Base-by-base conservation (phyloP, 495 filamentous ascomycete species). In the Lasiosphaeria hispida region DNA sequence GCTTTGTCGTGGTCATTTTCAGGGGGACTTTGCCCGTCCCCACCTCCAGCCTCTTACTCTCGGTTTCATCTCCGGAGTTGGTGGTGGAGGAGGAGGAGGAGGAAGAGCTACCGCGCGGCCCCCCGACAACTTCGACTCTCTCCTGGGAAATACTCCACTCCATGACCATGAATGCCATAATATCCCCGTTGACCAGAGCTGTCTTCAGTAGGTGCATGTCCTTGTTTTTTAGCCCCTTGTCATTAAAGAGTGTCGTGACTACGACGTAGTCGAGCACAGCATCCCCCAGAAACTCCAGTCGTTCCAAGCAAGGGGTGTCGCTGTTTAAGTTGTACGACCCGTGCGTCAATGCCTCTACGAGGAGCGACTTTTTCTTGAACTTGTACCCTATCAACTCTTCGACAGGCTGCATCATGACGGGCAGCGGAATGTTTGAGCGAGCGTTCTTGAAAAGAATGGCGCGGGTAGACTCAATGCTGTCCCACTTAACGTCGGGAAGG, bases 271-370 rank as follows among this genome's bases (percentile, higher is more conserved):
- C 94, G 0, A 98, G 83, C 10, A 96, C 74, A 0, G 91, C 81
- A 64, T 98, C 94, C 7, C 94, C 94, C 0, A 97, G 78, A 69
- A 91, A 97, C 68, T 98, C 94, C 11, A 97, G 80, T 0, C 92
- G 85, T 61, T 97, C 88, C 68, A 95, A 90, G 7, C 87, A 92
- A 36, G 83, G 75, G 52, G 82, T 75, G 41, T 74, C 69, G 8
- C 40, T 43, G 3, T 54, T 59, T 14, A 50, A 33, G 37, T 72
- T 75, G 62, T 80, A 90, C 2, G 91, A 96, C 0, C 86, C 75
- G 66, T 97, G 94, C 0, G 92, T 97, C 34, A 96, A 76, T 2
- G 92, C 90, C 73, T 97, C 92, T 14, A 88, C 64, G n/a, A 96
- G 76, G 1, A 96, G 77, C 10, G 78, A 63, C 53, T 84, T 83